phyloP scores from a whole-genome alignment of 2,329 filamentous ascomycete genomes.

The Stemphylium beticola region DNA sequence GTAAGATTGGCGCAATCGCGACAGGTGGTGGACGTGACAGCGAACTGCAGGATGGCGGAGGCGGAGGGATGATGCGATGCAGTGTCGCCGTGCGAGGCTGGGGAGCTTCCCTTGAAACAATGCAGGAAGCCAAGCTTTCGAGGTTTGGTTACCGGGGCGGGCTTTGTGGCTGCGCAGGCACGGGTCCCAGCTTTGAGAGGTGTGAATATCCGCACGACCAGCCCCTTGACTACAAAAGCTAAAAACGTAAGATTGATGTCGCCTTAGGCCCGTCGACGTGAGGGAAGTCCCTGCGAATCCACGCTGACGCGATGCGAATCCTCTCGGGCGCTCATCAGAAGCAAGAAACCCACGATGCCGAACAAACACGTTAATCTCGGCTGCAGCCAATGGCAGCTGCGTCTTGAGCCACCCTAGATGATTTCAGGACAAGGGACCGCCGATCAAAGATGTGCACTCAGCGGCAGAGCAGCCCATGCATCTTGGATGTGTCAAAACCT shows the following conservation, averaged over 20 bases:
- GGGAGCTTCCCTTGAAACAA: slow-evolving; percentile 25
- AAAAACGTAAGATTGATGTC: neutral
- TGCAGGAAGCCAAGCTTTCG: slow-evolving; percentile 23
- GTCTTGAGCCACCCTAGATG: neutral
- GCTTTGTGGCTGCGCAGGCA: slow-evolving; percentile 14
- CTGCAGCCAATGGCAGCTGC: slow-evolving; percentile 16
- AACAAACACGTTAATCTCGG: slow-evolving; percentile 24
- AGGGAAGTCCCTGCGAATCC: slow-evolving; percentile 8
- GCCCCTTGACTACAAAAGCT: slow-evolving; percentile 3
- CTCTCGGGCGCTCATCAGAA: slow-evolving; percentile 10
- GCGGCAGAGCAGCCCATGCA: slow-evolving; percentile 13
- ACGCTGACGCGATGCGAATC: slow-evolving; percentile 1
- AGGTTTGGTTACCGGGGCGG: slow-evolving; percentile 22
- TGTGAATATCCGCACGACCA: slow-evolving; percentile 4
- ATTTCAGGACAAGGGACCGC: slow-evolving; percentile 17
- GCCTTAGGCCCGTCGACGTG: neutral
- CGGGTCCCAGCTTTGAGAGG: neutral
- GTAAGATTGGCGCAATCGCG: slow-evolving; percentile 14
- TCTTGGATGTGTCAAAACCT: slow-evolving; percentile 13
- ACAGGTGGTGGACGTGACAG: slow-evolving; percentile 13
- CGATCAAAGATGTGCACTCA: slow-evolving; percentile 15
- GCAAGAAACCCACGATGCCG: slow-evolving; percentile 15
- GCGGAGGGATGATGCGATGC: slow-evolving; percentile 28
- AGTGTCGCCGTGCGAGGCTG: slow-evolving; percentile 26
- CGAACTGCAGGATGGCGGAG: slow-evolving; percentile 10